These are phyloP conservation scores for Sporothrix variecibatus DNA, from an alignment of 2,329 filamentous ascomycete genomes.

Conservation along the genomic window DNA sequence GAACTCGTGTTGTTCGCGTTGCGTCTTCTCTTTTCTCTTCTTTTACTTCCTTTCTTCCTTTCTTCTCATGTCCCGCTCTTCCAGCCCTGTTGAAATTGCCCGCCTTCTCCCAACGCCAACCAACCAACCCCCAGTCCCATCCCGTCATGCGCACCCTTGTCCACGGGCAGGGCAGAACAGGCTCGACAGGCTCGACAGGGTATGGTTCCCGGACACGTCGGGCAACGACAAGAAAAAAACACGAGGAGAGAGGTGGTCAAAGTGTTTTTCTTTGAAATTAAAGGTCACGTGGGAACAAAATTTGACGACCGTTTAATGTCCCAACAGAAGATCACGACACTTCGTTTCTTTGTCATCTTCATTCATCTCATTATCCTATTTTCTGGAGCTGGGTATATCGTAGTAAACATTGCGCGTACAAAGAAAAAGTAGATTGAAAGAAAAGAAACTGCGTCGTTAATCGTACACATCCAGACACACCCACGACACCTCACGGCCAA, in stretches of 20 bases:
- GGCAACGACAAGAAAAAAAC: neutral
- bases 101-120: neutral
- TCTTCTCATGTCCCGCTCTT: neutral
- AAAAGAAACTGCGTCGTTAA: neutral
- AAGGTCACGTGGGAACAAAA: neutral
- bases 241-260: neutral
- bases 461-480: neutral
- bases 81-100: conserved; percentile 9
- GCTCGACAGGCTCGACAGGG: neutral
- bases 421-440: neutral
- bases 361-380: neutral
- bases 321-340: neutral
- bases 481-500: neutral
- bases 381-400: neutral
- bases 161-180: neutral
- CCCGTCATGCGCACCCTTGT: conserved; percentile 9
- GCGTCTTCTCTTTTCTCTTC: neutral
- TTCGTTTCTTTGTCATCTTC: neutral
- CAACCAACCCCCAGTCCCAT: neutral
- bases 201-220: neutral
- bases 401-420: neutral
- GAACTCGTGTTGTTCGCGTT: too few species aligned
- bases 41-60: neutral
- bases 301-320: neutral
- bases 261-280: neutral